Conservation (phyloP, 1,284 basidiomycete species). For the Gastroboletus turbinatus region DNA sequence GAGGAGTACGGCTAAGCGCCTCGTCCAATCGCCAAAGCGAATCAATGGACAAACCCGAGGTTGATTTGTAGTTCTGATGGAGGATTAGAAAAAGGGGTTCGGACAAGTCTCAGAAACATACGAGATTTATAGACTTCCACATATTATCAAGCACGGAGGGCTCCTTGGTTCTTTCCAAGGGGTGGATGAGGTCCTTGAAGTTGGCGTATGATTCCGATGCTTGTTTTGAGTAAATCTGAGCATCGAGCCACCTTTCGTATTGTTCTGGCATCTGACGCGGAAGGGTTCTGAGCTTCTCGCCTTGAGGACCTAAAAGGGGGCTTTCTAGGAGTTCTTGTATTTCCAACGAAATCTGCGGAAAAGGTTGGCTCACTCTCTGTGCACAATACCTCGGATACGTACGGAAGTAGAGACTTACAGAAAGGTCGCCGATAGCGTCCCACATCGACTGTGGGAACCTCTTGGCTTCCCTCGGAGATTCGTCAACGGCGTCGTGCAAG, state of each 20-base stretch:
- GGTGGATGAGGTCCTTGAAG: conserved; percentile 58
- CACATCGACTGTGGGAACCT: conserved; percentile 74
- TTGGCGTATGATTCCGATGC: conserved; percentile 50
- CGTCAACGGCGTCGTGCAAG: conserved; percentile 65
- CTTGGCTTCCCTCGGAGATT: conserved; percentile 66
- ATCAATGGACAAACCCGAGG: conserved; percentile 55
- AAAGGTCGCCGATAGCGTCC: conserved; percentile 76
- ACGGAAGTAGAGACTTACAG: conserved; percentile 55
- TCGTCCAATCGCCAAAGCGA: conserved; percentile 63
- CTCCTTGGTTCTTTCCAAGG: conserved; percentile 55
- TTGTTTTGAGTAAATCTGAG: conserved; percentile 56
- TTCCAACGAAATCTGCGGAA: conserved; percentile 54
- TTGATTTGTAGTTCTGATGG: conserved; percentile 55
- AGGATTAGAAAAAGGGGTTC: neutral
- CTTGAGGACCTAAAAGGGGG: conserved; percentile 53
- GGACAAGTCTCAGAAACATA: conserved; percentile 26
- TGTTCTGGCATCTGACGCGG: conserved; percentile 52
- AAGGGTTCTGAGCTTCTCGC: conserved; percentile 47
- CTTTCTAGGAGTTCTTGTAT: conserved; percentile 61
- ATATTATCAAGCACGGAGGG: conserved; percentile 51
- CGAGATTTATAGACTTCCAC: conserved; percentile 64
- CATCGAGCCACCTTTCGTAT: conserved; percentile 64
- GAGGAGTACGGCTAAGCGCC: conserved; percentile 50
- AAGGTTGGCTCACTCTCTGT: neutral
- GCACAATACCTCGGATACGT: conserved; percentile 19